Base-by-base conservation (phyloP, 768 basidiomycete species). In the Russula earlei region DNA sequence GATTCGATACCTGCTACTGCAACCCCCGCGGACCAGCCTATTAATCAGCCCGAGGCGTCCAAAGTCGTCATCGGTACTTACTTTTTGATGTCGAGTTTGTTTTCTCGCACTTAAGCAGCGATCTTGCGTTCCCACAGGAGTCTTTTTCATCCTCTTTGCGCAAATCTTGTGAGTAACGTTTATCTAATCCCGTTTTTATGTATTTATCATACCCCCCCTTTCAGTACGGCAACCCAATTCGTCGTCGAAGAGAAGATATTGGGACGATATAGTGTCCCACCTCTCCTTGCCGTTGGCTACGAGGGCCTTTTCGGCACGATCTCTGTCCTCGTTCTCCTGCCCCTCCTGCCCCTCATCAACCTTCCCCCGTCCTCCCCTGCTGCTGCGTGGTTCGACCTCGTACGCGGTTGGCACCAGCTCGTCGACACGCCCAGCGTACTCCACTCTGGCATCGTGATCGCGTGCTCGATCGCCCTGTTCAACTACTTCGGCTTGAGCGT, bases 231-330 rank as follows among this genome's bases (percentile, higher is more conserved):
- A 53, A 81, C 83, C 10, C 92, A 94, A 68, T 94, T 94, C 67
- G 94, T 97, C 43, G 78, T 96, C 15, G 96, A 98, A 77, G 95
- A 97, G 73, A 94, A 89, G 75, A 93, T 98, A 63, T 84, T 98
- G 86, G 74, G 81, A 65, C 80, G 79, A 47, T 94, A 95, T 74
- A 76, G 82, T 33, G 85, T 97, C 38, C 81, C 83, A 44, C 95
- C 96, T 14, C 78, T 98, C 36, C 81, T 92, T 55, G 94, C 95
- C 11, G 96, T 98, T 58, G 93, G 94, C 22, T 89, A 79, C 60
- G 96, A 99, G 71, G 96, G 96, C 41, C 75, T 94, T 58, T 98
- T 95, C 66, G 96, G 96, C 54, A 73, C 84, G 19, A 62, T 88
- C 62, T 86, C 89, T 27, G 85, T 96, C 64, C 64, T 93, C 38